A percentile compares a stretch with the other conserved stretches of the same genome.
Conservation (phyloP, 257 asterid genomes). For the Thymus mandschuricus region DNA sequence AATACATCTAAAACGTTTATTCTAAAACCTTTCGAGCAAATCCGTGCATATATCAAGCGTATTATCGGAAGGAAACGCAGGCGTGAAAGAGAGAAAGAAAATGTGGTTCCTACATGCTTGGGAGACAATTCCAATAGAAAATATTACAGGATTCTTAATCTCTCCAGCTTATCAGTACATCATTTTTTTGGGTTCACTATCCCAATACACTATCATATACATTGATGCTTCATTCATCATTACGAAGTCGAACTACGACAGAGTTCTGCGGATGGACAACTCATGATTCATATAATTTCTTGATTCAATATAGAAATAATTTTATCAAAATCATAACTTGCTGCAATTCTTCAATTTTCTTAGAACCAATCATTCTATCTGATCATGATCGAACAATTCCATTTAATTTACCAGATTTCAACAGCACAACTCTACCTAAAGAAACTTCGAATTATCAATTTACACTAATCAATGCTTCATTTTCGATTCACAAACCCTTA, state of each 20-base stretch:
- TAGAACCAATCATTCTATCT: slow-evolving; percentile 5
- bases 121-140: too few relatives aligned
- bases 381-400: slow-evolving; percentile 13
- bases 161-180: too few relatives aligned
- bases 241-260: not conserved
- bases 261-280: not conserved
- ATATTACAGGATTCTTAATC: too few relatives aligned
- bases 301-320: slow-evolving; percentile 15
- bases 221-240: too few relatives aligned
- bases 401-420: not conserved
- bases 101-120: too few relatives aligned
- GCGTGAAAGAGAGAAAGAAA: too few relatives aligned
- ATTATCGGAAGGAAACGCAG: too few relatives aligned
- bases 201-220: too few relatives aligned
- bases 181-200: too few relatives aligned
- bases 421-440: not conserved
- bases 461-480: slow-evolving; percentile 7
- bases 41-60: not conserved
- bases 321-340: not conserved
- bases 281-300: not conserved
- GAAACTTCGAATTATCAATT: not conserved
- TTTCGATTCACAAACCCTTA: not conserved
- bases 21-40: not conserved
- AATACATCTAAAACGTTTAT: not conserved
- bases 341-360: not conserved